Conservation (phyloP, 1,284 basidiomycete genomes). For the Meira nashicola region DNA sequence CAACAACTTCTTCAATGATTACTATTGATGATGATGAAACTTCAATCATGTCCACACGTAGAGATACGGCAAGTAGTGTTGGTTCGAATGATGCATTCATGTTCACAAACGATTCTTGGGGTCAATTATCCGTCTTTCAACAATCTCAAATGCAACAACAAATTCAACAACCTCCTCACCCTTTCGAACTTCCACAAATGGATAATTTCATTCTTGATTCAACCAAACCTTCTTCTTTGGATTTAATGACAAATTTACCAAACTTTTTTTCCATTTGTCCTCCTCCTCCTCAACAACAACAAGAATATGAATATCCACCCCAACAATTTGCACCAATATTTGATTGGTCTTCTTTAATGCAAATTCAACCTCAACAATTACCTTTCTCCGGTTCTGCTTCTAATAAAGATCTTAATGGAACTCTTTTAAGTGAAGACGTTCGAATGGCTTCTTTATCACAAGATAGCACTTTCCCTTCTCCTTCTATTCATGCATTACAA, state of each 20-base stretch:
- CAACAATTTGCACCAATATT: not conserved
- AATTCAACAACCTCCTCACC: not conserved
- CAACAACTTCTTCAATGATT: not conserved
- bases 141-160: not conserved
- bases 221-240: too few relatives aligned
- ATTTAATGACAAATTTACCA: too few relatives aligned
- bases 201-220: not conserved
- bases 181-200: not conserved
- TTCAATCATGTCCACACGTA: not conserved
- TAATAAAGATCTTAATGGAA: not conserved
- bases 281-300: not conserved
- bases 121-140: not conserved
- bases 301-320: not conserved
- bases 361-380: not conserved
- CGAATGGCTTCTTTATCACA: too few relatives aligned
- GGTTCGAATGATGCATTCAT: not conserved
- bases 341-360: conserved; percentile 6
- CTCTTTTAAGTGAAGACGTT: not conserved
- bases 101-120: not conserved
- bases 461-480: too few relatives aligned
- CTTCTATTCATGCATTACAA: too few relatives aligned
- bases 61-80: conserved; percentile 5
- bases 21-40: not conserved
- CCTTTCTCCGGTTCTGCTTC: not conserved
- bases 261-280: not conserved